phyloP scores from a whole-genome alignment of 1,139 yeast species.

The Scheffersomyces quercinus region DNA sequence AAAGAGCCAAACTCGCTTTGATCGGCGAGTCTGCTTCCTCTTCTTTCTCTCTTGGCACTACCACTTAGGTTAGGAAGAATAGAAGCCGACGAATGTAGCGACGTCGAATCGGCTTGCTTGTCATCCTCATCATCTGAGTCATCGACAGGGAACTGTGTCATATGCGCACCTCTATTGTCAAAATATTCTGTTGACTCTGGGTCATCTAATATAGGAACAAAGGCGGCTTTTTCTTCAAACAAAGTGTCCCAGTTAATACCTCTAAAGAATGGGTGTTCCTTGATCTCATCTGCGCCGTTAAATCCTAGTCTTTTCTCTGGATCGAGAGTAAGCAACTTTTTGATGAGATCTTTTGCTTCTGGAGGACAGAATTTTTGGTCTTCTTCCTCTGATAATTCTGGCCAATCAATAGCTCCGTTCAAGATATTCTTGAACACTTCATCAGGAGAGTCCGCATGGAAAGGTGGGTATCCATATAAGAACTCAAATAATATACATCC shows the following conservation, averaged over 20 bases:
- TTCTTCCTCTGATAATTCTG: conserved; percentile 53
- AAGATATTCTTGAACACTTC: conserved; percentile 81
- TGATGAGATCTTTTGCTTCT: conserved; percentile 74
- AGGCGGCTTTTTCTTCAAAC: conserved; percentile 76
- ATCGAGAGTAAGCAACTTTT: conserved; percentile 58
- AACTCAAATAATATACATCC: conserved; percentile 96
- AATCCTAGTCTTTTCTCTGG: conserved; percentile 71
- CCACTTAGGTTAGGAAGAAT: conserved; percentile 6
- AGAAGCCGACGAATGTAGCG: neutral
- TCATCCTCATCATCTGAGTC: conserved; percentile 36
- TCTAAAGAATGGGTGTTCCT: conserved; percentile 70
- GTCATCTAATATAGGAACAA: conserved; percentile 75
- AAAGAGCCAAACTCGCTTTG: conserved; percentile 88
- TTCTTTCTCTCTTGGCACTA: conserved; percentile 49
- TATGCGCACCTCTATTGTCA: conserved; percentile 84
- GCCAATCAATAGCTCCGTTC: conserved; percentile 81
- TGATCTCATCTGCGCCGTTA: conserved; percentile 78
- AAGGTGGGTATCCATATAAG: conserved; percentile 92
- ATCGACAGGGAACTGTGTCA: conserved; percentile 61
- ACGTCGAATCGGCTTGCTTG: conserved; percentile 1
- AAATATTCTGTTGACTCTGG: conserved; percentile 93
- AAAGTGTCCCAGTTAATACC: conserved; percentile 75
- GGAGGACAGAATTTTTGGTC: conserved; percentile 57
- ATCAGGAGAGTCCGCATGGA: conserved; percentile 81
- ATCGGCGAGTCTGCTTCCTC: conserved; percentile 72